Evolutionary conservation across 78 protist species (phyloP).

Genomic region (Emiliania huxleyi): DNA sequence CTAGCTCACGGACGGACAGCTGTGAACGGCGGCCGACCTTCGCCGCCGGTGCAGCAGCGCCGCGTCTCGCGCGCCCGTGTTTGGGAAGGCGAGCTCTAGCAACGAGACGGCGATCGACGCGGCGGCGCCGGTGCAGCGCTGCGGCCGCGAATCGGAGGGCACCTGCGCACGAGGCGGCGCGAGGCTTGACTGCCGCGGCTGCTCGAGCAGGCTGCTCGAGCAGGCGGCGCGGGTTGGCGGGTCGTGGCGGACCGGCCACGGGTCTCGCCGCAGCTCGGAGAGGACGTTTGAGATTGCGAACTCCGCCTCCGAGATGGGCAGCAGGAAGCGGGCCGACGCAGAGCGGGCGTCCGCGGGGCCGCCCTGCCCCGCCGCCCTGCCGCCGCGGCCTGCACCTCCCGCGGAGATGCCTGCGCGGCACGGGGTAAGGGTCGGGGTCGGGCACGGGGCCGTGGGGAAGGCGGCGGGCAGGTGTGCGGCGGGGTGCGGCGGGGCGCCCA

Average conservation of each 20-base stretch:
- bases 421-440: too few relatives aligned
- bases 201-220: too few relatives aligned
- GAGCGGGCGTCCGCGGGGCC: background rate
- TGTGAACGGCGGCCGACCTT: background rate
- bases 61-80: background rate
- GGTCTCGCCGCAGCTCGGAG: constrained; percentile 88
- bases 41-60: too few relatives aligned
- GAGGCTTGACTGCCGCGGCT: too few relatives aligned
- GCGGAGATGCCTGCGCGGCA: too few relatives aligned
- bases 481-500: background rate
- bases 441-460: too few relatives aligned
- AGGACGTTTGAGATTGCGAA: constrained; percentile 75
- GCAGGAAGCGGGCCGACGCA: constrained; percentile 63
- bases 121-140: constrained; percentile 90
- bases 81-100: constrained; percentile 35
- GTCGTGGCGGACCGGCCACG: constrained; percentile 90
- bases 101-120: constrained; percentile 86
- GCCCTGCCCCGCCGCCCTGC: background rate
- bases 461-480: too few relatives aligned
- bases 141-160: background rate
- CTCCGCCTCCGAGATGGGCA: constrained; percentile 84
- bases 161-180: too few relatives aligned
- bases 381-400: too few relatives aligned
- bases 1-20: background rate
- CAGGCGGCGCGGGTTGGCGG: too few relatives aligned